phyloP scores from a whole-genome alignment of 73 alveolate genomes.

The Paramecium biaurelia region DNA sequence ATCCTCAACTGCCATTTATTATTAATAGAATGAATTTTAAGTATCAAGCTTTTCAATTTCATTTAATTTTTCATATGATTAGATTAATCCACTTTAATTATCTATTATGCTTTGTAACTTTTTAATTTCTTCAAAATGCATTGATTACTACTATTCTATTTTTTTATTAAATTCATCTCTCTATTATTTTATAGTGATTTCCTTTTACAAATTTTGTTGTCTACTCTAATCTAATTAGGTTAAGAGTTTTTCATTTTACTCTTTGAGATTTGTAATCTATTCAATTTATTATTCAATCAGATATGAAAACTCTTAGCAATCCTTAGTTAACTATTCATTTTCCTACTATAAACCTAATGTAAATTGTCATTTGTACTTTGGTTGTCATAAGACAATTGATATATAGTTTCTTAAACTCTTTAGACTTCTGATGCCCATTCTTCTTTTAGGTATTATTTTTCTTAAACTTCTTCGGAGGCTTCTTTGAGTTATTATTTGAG shows the following conservation, averaged over 20 bases:
- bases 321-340: neutral
- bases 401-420: neutral
- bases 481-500: constrained; percentile 37
- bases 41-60: neutral
- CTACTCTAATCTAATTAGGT: neutral
- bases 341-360: neutral
- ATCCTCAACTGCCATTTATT: neutral
- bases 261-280: neutral
- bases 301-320: neutral
- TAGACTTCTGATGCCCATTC: constrained; percentile 3
- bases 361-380: neutral
- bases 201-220: neutral
- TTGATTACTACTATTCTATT: neutral
- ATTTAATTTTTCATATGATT: constrained; percentile 1
- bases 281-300: neutral
- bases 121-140: neutral
- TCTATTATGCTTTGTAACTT: neutral
- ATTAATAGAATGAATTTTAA: neutral
- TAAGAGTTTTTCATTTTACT: neutral
- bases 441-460: neutral
- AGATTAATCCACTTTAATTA: neutral
- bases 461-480: constrained; percentile 33
- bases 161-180: neutral
- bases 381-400: neutral
- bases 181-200: neutral